These are phyloP conservation scores for Nicotiana sylvestris DNA, from an alignment of 257 asterid genomes.

Conservation along the genomic window DNA sequence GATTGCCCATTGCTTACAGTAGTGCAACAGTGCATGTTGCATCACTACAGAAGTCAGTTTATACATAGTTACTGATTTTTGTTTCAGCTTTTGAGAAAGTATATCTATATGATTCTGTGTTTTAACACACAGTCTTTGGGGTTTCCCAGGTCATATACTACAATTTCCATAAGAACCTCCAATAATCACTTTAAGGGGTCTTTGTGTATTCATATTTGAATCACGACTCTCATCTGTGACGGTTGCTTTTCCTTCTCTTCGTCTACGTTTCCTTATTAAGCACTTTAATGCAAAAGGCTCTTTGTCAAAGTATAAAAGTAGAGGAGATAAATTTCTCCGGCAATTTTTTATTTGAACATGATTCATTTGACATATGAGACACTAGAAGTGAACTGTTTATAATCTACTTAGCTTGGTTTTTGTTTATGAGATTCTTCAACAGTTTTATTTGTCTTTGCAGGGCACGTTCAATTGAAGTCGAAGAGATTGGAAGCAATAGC, in stretches of 20 bases:
- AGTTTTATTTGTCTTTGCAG: constrained; percentile 34
- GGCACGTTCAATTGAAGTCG: constrained; percentile 63
- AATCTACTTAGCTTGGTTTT: background rate
- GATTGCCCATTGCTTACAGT: background rate
- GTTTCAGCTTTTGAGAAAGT: background rate
- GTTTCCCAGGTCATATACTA: background rate
- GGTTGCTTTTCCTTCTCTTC: background rate
- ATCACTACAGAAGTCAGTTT: background rate
- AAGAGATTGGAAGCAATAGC: constrained; percentile 43
- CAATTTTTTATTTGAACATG: background rate
- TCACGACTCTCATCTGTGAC: background rate
- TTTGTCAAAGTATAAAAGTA: background rate
- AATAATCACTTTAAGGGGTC: constrained; percentile 2
- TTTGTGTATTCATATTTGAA: background rate
- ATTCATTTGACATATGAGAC: background rate
- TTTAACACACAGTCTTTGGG: background rate
- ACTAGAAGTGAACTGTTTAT: background rate
- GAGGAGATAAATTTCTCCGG: background rate
- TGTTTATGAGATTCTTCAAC: background rate
- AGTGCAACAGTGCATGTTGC: background rate
- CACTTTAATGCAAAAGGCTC: background rate
- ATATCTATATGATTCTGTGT: background rate
- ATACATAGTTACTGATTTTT: background rate
- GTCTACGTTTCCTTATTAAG: background rate
- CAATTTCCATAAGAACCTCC: background rate